Evolutionary conservation across 1,139 yeast genomes (phyloP).

Genomic region (Yamadazyma taylorii): DNA sequence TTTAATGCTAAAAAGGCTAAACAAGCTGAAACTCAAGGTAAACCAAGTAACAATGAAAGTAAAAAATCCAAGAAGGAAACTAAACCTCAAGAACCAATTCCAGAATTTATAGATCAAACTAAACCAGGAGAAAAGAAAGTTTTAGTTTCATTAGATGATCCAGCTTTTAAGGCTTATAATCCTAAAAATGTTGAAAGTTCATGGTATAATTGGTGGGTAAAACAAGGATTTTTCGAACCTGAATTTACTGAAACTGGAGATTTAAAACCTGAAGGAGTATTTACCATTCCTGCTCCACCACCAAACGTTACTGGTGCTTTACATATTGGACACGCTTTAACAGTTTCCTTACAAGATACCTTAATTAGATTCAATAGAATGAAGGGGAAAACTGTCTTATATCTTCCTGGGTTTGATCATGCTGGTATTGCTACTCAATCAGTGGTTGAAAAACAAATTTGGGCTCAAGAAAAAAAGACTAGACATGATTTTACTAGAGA

Average conservation of each 20-base stretch:
- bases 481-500: slow-evolving; percentile 97
- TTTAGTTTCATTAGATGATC: slow-evolving; percentile 81
- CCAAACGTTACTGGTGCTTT: slow-evolving; percentile 99
- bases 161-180: slow-evolving; percentile 89
- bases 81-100: slow-evolving; percentile 66
- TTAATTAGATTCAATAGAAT: slow-evolving; percentile 92
- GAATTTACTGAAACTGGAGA: slow-evolving; percentile 75
- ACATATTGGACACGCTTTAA: slow-evolving; percentile 97
- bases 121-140: slow-evolving; percentile 88
- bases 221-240: slow-evolving; percentile 86
- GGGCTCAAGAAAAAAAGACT: slow-evolving; percentile 85
- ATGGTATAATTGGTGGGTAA: slow-evolving; percentile 98
- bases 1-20: slow-evolving; percentile 92
- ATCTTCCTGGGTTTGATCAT: slow-evolving; percentile 96
- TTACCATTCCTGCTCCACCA: slow-evolving; percentile 96
- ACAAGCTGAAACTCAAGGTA: slow-evolving; percentile 47
- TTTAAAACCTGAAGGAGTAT: slow-evolving; percentile 76
- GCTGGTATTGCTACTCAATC: slow-evolving; percentile 99
- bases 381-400: slow-evolving; percentile 93
- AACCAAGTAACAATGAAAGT: slow-evolving; percentile 33
- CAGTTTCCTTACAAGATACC: slow-evolving; percentile 92
- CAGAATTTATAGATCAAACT: slow-evolving; percentile 82
- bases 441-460: slow-evolving; percentile 93
- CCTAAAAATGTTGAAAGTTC: slow-evolving; percentile 94
- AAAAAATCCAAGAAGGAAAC: slow-evolving; percentile 72